Evolutionary conservation across 1,284 basidiomycete species (phyloP), one percentile per base, ranked within the genome.

Genomic region (Pyrrhoderma lamaoense): DNA sequence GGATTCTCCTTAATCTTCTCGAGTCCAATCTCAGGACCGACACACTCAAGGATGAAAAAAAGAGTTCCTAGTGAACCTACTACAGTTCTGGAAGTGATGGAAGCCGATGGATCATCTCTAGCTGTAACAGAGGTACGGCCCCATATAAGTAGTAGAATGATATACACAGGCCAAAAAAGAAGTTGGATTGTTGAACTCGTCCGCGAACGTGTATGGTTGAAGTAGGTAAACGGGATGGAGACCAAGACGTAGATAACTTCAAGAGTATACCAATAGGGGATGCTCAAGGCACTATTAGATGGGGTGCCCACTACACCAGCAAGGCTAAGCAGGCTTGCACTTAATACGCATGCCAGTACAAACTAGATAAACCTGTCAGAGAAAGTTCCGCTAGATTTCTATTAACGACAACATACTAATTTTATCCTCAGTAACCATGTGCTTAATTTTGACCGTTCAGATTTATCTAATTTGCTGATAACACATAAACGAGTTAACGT

Each of bases 81-180:
- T 0, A 67, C 64, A 54, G 74, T 70, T 66, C 75, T 78, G 27
- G 86, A 60, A 4, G 66, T 58, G 35, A 82, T 61, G 8, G 78
- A 57, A 3, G 71, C 50, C 1, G 67, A 63, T 0, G 62, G 54
- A 0, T 65, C 42, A 2, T 63, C 60, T n/a, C 39, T 37, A 14
- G 13, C 22, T 11, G 11, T 5, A 25, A 23, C 19, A 42, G 16
- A 11, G 0, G 90, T 89, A 3, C 89, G 76, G 0, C 82, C 69
- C 75, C 85, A 82, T 21, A 91, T 64, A 3, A 70, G 61, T 1
- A 80, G 62, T 0, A 71, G 69, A 18, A 77, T 25, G 8, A 79
- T 51, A 60, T 93, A 90, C 2, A 76, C 47, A 0, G 93, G 88
- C 85, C 89, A 95, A 67, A 91, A 93, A 47, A 95, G 67, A 19